phyloP scores from a whole-genome alignment of 179 eudicot genomes.

The Nepenthes alata region DNA sequence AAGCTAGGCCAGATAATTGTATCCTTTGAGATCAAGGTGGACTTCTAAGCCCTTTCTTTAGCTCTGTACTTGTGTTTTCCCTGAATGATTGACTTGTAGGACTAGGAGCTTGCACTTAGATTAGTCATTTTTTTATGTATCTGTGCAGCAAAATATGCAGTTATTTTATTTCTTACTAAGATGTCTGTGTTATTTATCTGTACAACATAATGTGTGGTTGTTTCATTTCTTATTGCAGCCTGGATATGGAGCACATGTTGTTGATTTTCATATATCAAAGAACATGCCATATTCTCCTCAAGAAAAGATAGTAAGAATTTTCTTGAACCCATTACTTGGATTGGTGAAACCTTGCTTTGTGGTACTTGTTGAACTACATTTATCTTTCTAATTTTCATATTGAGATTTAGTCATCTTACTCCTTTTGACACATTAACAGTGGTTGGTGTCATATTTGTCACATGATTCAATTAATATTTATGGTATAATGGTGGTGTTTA shows the following conservation, averaged over 20 bases:
- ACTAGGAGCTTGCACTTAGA: not conserved
- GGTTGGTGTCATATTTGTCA: too few species aligned
- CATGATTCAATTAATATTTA: too few species aligned
- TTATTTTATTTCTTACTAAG: not conserved
- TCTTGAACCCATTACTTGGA: not conserved
- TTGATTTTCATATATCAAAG: constrained; percentile 69
- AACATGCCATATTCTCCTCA: constrained; percentile 18
- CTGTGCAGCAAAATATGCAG: too few species aligned
- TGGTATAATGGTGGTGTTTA: not conserved
- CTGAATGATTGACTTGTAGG: too few species aligned
- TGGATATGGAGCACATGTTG: constrained; percentile 56
- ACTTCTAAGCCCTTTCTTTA: not conserved
- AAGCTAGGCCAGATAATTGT: constrained; percentile 55
- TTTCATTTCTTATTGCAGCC: constrained; percentile 43
- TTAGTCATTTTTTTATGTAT: not conserved
- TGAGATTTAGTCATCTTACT: not conserved
- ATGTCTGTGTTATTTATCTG: not conserved
- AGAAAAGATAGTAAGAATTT: constrained; percentile 52
- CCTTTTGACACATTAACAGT: too few species aligned
- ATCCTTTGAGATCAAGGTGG: constrained; percentile 59
- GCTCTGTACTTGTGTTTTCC: not conserved
- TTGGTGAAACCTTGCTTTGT: constrained; percentile 4
- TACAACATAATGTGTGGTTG: not conserved
- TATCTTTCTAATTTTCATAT: not conserved
- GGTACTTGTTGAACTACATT: not conserved